A percentile compares a stretch with the other conserved stretches of the same genome.
Evolutionary conservation across 352 stramenopile species (phyloP).

Genomic region (Phytopythium helicoides): DNA sequence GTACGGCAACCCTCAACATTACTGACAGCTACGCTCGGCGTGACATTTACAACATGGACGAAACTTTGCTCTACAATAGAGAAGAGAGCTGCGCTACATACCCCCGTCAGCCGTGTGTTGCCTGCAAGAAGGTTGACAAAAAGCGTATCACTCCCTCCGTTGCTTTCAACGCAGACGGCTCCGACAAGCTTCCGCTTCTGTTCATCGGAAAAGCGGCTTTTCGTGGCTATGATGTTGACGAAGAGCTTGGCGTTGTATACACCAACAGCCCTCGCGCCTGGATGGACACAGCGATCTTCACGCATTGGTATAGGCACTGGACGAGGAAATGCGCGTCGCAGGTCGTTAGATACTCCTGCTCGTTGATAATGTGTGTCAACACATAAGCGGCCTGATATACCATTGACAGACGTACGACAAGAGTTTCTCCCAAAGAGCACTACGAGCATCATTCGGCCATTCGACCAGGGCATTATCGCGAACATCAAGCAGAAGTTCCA

Average conservation of each 20-base stretch:
- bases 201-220: slow-evolving; percentile 5
- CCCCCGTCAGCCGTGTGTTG: background rate
- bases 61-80: slow-evolving; percentile 10
- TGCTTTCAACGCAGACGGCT: slow-evolving; percentile 9
- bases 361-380: slow-evolving; percentile 4
- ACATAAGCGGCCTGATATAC: background rate
- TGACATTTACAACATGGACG: too few relatives aligned
- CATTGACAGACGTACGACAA: background rate
- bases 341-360: slow-evolving; percentile 1
- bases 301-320: background rate
- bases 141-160: slow-evolving; percentile 9
- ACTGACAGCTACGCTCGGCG: background rate
- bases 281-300: slow-evolving; percentile 4
- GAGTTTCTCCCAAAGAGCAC: slow-evolving; percentile 4
- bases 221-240: background rate
- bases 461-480: slow-evolving; percentile 5
- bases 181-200: slow-evolving; percentile 6
- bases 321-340: background rate
- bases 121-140: slow-evolving; percentile 11
- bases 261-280: background rate
- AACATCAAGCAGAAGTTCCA: background rate
- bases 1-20: background rate
- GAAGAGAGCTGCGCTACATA: slow-evolving; percentile 6
- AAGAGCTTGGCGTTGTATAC: slow-evolving; percentile 2
- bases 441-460: background rate